Conservation (phyloP, 148 eudicot species). For the Rhododendron williamsianum region DNA sequence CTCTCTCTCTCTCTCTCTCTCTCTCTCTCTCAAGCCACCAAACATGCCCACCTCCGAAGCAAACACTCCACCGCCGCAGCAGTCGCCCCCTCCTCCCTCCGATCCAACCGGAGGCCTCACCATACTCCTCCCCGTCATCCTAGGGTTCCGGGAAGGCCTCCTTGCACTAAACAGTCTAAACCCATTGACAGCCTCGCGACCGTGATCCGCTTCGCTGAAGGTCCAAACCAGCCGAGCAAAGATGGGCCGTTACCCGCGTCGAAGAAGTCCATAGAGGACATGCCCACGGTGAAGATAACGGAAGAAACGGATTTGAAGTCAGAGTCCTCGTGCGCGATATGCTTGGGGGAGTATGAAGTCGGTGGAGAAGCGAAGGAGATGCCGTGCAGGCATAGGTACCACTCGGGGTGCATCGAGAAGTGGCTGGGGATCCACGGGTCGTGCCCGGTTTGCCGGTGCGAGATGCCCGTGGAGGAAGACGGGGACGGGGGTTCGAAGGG, state of each 20-base stretch:
- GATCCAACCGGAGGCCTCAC: not conserved
- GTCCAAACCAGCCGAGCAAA: conserved; percentile 5
- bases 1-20: conserved; percentile 9
- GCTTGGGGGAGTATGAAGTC: conserved; percentile 27
- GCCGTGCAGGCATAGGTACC: conserved; percentile 40
- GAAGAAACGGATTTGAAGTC: conserved; percentile 13
- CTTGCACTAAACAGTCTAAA: too few relatives aligned
- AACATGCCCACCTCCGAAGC: not conserved
- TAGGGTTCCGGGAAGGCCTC: not conserved
- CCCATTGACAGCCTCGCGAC: not conserved
- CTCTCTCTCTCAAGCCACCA: not conserved
- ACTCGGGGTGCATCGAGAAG: conserved; percentile 28
- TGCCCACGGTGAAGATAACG: conserved; percentile 19
- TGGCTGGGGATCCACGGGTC: conserved; percentile 39
- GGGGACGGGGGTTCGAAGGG: not conserved
- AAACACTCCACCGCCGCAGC: not conserved
- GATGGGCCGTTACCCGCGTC: conserved; percentile 31
- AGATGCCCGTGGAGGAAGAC: conserved; percentile 28
- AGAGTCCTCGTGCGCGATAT: conserved; percentile 29
- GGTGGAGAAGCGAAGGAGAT: conserved; percentile 33
- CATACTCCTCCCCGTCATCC: not conserved
- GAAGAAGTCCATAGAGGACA: conserved; percentile 28
- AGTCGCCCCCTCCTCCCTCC: not conserved
- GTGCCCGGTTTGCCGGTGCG: conserved; percentile 39
- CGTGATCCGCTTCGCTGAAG: conserved; percentile 9